Evolutionary conservation across 805 yeast genomes (phyloP).

Genomic region (Yamadazyma insecticola): DNA sequence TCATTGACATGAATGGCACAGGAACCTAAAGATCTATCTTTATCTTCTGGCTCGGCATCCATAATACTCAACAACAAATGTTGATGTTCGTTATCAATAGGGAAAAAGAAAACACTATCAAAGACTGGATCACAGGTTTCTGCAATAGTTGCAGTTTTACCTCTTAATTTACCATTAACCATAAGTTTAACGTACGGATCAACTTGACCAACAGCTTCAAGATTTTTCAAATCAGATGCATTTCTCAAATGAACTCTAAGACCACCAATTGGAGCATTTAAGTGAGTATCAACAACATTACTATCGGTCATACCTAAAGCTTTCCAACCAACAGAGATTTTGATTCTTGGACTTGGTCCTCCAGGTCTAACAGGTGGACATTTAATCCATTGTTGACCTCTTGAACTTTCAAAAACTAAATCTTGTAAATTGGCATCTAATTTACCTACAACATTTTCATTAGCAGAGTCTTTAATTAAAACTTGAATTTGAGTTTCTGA

Average conservation of each 20-base stretch:
- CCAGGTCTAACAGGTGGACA: conserved; percentile 39
- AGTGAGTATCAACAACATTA: conserved; percentile 38
- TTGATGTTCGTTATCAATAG: conserved; percentile 58
- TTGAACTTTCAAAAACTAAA: conserved; percentile 42
- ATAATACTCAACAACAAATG: conserved; percentile 52
- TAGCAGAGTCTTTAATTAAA: conserved; percentile 58
- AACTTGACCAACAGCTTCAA: conserved; percentile 66
- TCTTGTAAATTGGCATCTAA: conserved; percentile 52
- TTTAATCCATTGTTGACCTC: conserved; percentile 47
- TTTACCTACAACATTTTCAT: conserved; percentile 50
- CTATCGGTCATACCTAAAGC: conserved; percentile 55
- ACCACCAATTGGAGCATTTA: conserved; percentile 63
- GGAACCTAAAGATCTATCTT: conserved; percentile 62
- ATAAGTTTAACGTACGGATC: conserved; percentile 69
- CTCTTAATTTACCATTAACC: conserved; percentile 54
- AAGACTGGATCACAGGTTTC: conserved; percentile 55
- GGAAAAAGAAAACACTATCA: conserved; percentile 55
- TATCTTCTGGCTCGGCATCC: conserved; percentile 63
- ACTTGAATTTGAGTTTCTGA: conserved; percentile 50
- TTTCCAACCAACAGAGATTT: conserved; percentile 63
- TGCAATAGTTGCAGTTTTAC: conserved; percentile 50
- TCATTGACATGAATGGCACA: conserved; percentile 47
- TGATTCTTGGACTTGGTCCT: conserved; percentile 42
- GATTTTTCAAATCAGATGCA: conserved; percentile 47
- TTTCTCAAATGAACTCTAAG: conserved; percentile 54